These are phyloP conservation scores for Trametes pubescens DNA, from an alignment of 1,284 basidiomycete genomes.

Conservation along the genomic window DNA sequence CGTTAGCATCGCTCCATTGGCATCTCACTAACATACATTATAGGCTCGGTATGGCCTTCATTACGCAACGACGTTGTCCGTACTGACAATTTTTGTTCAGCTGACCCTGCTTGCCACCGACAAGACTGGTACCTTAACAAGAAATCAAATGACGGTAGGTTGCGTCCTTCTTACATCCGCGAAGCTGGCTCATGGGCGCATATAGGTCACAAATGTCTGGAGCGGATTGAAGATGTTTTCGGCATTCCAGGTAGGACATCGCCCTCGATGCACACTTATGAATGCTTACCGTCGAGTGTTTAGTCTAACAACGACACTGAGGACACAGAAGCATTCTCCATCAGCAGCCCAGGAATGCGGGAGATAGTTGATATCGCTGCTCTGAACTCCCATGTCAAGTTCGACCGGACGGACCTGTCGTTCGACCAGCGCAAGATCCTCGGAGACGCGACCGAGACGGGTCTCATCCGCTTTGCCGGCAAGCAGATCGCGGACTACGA, in stretches of 20 bases:
- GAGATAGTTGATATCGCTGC: conserved; percentile 71
- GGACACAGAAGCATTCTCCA: conserved; percentile 56
- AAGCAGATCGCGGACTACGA: conserved; percentile 63
- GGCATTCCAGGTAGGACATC: conserved; percentile 59
- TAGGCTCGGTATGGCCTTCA: conserved; percentile 48
- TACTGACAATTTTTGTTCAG: conserved; percentile 39
- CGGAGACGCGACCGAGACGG: conserved; percentile 76
- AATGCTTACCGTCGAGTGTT: neutral
- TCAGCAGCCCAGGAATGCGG: conserved; percentile 62
- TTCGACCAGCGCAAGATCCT: conserved; percentile 70
- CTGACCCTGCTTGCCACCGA: conserved; percentile 75
- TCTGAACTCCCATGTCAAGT: conserved; percentile 74
- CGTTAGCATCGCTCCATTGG: neutral
- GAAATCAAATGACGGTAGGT: conserved; percentile 76
- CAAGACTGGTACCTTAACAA: conserved; percentile 79
- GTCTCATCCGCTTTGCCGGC: conserved; percentile 70
- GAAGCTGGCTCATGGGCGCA: neutral
- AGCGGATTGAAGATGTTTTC: conserved; percentile 66
- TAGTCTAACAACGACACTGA: conserved; percentile 73
- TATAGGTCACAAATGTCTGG: conserved; percentile 68
- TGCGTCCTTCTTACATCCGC: neutral
- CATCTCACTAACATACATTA: neutral
- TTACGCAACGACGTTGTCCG: no score
- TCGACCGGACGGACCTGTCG: conserved; percentile 67
- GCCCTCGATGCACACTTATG: neutral